phyloP scores from a whole-genome alignment of 768 basidiomycete species.

The Pholiota microspora region DNA sequence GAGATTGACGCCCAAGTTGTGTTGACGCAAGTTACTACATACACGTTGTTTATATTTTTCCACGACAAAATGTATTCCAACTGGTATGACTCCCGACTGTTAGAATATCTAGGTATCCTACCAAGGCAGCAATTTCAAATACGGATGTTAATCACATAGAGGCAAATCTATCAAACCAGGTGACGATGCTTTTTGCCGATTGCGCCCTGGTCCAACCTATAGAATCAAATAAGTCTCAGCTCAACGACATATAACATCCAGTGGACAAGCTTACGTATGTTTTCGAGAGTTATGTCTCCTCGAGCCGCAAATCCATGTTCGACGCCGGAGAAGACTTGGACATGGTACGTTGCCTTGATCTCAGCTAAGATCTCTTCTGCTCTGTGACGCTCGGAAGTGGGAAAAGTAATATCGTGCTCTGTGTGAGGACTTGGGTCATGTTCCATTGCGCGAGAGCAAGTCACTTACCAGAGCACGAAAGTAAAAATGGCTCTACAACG shows the following conservation, averaged over 20 bases:
- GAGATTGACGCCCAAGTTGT: too few relatives aligned
- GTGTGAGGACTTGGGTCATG: not conserved
- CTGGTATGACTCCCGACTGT: too few relatives aligned
- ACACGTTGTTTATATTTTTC: too few relatives aligned
- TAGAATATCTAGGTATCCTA: too few relatives aligned
- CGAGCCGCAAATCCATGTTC: slow-evolving; percentile 48
- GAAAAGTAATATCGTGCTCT: slow-evolving; percentile 57
- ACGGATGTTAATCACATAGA: not conserved
- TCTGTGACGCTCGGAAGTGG: slow-evolving; percentile 43
- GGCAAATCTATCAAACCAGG: slow-evolving; percentile 48
- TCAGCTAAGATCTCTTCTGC: slow-evolving; percentile 55
- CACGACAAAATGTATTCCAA: too few relatives aligned
- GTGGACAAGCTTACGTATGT: slow-evolving; percentile 28
- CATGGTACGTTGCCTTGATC: slow-evolving; percentile 49
- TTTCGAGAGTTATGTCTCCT: slow-evolving; percentile 38
- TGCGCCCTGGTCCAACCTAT: slow-evolving; percentile 61
- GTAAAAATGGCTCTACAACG: slow-evolving; percentile 39
- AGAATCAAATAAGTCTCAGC: not conserved
- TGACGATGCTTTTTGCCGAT: slow-evolving; percentile 44
- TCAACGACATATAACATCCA: too few relatives aligned
- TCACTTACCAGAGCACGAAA: slow-evolving; percentile 50
- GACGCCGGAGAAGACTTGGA: slow-evolving; percentile 54
- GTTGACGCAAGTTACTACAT: too few relatives aligned
- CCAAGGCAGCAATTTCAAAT: too few relatives aligned
- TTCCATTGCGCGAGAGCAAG: not conserved